phyloP scores from a whole-genome alignment of 2,329 filamentous ascomycete genomes.

The Fusarium denticulatum region DNA sequence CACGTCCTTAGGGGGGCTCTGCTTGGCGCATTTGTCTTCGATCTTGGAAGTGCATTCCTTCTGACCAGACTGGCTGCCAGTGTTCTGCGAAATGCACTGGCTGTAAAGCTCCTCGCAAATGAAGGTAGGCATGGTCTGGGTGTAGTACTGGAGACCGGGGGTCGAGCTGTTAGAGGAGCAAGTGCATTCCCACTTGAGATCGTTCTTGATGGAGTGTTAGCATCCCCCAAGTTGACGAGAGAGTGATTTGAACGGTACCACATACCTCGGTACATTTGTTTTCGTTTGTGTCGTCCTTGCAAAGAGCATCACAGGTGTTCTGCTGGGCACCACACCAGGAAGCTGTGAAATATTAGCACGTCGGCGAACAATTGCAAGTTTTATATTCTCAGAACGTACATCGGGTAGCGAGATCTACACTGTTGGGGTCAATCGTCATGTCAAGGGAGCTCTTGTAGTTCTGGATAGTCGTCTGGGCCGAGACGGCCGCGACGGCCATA shows the following conservation, averaged over 20 bases:
- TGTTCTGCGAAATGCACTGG: conserved; percentile 58
- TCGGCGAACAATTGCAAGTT: neutral
- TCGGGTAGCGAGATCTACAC: conserved; percentile 48
- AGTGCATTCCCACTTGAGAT: conserved; percentile 59
- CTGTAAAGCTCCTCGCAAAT: conserved; percentile 61
- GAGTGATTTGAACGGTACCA: neutral
- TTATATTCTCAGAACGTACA: conserved; percentile 49
- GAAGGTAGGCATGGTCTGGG: conserved; percentile 62
- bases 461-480: conserved; percentile 48
- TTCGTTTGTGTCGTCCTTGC: conserved; percentile 48
- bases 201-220: conserved; percentile 45
- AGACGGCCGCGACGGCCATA: conserved; percentile 56
- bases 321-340: conserved; percentile 62
- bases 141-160: conserved; percentile 64
- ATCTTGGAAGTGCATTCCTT: conserved; percentile 60
- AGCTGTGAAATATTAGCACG: conserved; percentile 49
- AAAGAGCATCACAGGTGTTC: conserved; percentile 62
- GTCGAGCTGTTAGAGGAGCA: conserved; percentile 59
- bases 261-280: conserved; percentile 62
- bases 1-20: conserved; percentile 48
- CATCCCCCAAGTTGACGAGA: neutral
- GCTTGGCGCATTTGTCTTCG: conserved; percentile 56
- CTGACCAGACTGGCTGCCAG: conserved; percentile 56
- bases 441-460: conserved; percentile 57
- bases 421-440: conserved; percentile 54